Evolutionary conservation across 2,329 filamentous ascomycete genomes (phyloP).

Genomic region (Fonsecaea multimorphosa): DNA sequence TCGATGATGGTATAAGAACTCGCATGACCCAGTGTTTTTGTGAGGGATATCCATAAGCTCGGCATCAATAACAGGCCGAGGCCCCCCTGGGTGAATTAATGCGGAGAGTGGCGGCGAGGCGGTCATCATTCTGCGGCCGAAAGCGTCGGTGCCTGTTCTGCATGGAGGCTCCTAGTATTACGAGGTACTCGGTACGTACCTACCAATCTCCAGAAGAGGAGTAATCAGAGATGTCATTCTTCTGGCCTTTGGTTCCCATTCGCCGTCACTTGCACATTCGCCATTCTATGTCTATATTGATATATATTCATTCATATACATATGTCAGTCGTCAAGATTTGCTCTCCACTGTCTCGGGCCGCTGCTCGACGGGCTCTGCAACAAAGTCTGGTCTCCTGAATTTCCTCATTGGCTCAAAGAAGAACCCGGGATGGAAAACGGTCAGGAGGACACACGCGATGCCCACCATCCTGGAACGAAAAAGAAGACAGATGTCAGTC

Average conservation of each 20-base stretch:
- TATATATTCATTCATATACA: no score
- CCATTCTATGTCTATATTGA: constrained; percentile 3
- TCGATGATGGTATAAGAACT: neutral
- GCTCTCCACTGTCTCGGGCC: constrained; percentile 6
- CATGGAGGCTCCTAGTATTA: no score
- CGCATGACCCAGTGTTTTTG: neutral
- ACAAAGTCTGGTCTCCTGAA: constrained; percentile 28
- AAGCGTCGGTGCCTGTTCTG: neutral
- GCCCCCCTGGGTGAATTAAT: neutral
- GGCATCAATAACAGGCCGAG: constrained; percentile 2
- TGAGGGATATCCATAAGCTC: neutral
- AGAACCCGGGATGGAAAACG: constrained; percentile 54
- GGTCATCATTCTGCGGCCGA: constrained; percentile 3
- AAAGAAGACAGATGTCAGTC: constrained; percentile 23
- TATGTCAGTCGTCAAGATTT: neutral
- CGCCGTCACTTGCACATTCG: constrained; percentile 3
- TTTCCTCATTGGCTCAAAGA: constrained; percentile 45
- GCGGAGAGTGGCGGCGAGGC: neutral
- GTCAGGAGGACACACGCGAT: constrained; percentile 51
- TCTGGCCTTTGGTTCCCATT: neutral
- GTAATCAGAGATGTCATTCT: no score
- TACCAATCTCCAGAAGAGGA: no score
- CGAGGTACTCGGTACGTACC: no score
- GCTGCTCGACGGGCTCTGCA: neutral
- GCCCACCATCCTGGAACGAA: constrained; percentile 53